A percentile compares a stretch with the other conserved stretches of the same genome.
Evolutionary conservation across 2,329 filamentous ascomycete genomes (phyloP).

Genomic region (Colletotrichum musae): DNA sequence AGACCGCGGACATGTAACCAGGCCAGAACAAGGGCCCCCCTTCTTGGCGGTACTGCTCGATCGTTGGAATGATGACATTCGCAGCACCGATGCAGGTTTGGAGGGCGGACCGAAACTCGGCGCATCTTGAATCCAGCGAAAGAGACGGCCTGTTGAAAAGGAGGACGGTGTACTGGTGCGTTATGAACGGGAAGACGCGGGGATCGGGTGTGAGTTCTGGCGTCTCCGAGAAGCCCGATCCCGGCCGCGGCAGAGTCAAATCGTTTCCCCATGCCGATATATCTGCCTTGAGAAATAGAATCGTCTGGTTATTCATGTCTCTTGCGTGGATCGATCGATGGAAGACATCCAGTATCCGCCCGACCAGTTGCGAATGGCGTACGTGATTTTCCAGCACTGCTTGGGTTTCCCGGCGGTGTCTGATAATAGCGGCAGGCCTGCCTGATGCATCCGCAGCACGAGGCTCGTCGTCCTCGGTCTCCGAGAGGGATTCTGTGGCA

Average conservation of each 20-base stretch:
- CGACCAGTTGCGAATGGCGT: slow-evolving; percentile 24
- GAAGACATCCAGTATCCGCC: slow-evolving; percentile 32
- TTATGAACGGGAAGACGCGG: slow-evolving; percentile 31
- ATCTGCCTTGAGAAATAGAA: slow-evolving; percentile 38
- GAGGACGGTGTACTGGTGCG: slow-evolving; percentile 51
- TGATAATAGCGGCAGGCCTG: slow-evolving; percentile 12
- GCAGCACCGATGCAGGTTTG: slow-evolving; percentile 33
- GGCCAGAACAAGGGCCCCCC: slow-evolving; percentile 49
- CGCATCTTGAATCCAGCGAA: slow-evolving; percentile 44
- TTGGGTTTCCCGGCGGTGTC: slow-evolving; percentile 26
- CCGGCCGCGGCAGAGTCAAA: slow-evolving; percentile 1
- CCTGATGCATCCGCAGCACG: neutral
- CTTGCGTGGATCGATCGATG: slow-evolving; percentile 35
- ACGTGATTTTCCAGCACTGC: slow-evolving; percentile 30
- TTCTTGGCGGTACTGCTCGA: slow-evolving; percentile 9
- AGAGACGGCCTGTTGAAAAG: slow-evolving; percentile 53
- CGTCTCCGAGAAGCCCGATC: neutral
- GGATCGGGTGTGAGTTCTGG: slow-evolving; percentile 22
- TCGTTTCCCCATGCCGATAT: slow-evolving; percentile 35
- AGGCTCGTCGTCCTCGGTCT: neutral
- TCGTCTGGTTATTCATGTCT: slow-evolving; percentile 14
- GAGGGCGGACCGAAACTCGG: slow-evolving; percentile 31
- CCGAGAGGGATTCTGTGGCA: neutral
- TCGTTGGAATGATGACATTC: slow-evolving; percentile 17
- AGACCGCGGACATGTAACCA: slow-evolving; percentile 51